Percentiles rank a stretch among this genome's conserved stretches.
These are phyloP conservation scores for Diaporthe vaccinii DNA, from an alignment of 2,329 filamentous ascomycete genomes.

Conservation along the genomic window DNA sequence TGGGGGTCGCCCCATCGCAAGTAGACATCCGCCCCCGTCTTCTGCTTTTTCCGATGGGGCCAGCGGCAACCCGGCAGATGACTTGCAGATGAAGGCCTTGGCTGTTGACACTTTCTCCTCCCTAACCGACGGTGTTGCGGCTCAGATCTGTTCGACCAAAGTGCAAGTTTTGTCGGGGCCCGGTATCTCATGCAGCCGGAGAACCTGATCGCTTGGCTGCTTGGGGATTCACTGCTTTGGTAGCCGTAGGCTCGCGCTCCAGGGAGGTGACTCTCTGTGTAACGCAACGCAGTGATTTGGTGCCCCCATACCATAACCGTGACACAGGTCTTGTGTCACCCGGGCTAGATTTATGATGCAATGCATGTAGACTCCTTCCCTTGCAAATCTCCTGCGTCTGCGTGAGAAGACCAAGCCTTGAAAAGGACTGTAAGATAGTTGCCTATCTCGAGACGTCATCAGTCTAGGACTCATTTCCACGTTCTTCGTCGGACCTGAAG, in stretches of 20 bases:
- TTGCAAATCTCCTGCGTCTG: background rate
- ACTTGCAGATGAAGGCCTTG: slow-evolving; percentile 32
- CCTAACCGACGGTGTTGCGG: background rate
- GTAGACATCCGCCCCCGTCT: slow-evolving; percentile 4
- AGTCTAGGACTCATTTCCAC: slow-evolving; percentile 29
- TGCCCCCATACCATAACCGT: slow-evolving; percentile 28
- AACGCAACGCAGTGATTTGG: slow-evolving; percentile 19
- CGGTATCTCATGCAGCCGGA: slow-evolving; percentile 12
- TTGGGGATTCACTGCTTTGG: background rate
- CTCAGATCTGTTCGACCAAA: background rate
- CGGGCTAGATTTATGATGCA: slow-evolving; percentile 37
- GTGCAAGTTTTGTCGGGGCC: slow-evolving; percentile 13
- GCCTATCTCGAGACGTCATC: slow-evolving; percentile 1
- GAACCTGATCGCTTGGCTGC: slow-evolving; percentile 10
- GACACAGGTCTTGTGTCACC: slow-evolving; percentile 36
- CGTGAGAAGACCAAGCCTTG: background rate
- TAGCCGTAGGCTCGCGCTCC: background rate
- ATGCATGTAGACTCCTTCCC: slow-evolving; percentile 8
- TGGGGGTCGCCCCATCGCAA: slow-evolving; percentile 8
- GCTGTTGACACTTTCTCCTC: slow-evolving; percentile 17
- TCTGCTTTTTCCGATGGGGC: background rate
- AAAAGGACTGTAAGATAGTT: background rate
- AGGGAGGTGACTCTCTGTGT: slow-evolving; percentile 1
- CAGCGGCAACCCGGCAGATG: slow-evolving; percentile 25
- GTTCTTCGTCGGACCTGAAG: background rate